These are phyloP conservation scores for Diplogelasinospora grovesii DNA, from an alignment of 495 filamentous ascomycete species.

Conservation along the genomic window DNA sequence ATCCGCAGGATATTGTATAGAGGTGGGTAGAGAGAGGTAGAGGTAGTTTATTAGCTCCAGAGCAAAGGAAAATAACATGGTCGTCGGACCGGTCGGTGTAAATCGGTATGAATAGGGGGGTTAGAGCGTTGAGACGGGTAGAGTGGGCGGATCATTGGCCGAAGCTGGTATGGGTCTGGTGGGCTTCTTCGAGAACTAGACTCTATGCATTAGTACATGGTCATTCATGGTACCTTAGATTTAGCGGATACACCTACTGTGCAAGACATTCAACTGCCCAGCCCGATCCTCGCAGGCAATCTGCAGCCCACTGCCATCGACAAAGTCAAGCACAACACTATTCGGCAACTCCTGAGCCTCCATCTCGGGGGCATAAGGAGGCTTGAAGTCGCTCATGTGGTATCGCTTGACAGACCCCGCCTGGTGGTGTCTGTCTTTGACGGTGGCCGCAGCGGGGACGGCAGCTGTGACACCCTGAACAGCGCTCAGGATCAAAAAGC, in stretches of 20 bases:
- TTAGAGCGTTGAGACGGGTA: too few species aligned
- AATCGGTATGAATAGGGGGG: too few species aligned
- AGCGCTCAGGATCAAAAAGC: slow-evolving; percentile 66
- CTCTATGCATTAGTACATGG: neutral
- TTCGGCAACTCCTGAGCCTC: slow-evolving; percentile 85
- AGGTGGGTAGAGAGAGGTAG: too few species aligned
- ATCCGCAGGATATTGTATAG: too few species aligned
- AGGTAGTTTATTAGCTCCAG: too few species aligned
- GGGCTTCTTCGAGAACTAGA: slow-evolving; percentile 45
- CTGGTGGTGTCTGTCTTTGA: slow-evolving; percentile 41
- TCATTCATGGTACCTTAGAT: slow-evolving; percentile 11
- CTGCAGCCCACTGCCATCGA: slow-evolving; percentile 77
- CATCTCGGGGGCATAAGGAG: slow-evolving; percentile 74
- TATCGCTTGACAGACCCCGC: slow-evolving; percentile 57
- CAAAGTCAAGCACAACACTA: slow-evolving; percentile 76
- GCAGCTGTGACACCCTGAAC: slow-evolving; percentile 33
- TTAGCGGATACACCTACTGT: slow-evolving; percentile 46
- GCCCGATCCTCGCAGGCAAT: slow-evolving; percentile 75
- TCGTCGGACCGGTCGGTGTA: too few species aligned
- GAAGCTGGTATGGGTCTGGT: slow-evolving; percentile 34
- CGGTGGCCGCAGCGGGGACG: slow-evolving; percentile 26
- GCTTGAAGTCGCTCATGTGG: slow-evolving; percentile 72
- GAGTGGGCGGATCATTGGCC: slow-evolving; percentile 23
- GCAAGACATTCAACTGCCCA: slow-evolving; percentile 60
- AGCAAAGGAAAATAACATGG: too few species aligned